phyloP scores from a whole-genome alignment of 768 basidiomycete species.

The Clitopilus passeckerianus region DNA sequence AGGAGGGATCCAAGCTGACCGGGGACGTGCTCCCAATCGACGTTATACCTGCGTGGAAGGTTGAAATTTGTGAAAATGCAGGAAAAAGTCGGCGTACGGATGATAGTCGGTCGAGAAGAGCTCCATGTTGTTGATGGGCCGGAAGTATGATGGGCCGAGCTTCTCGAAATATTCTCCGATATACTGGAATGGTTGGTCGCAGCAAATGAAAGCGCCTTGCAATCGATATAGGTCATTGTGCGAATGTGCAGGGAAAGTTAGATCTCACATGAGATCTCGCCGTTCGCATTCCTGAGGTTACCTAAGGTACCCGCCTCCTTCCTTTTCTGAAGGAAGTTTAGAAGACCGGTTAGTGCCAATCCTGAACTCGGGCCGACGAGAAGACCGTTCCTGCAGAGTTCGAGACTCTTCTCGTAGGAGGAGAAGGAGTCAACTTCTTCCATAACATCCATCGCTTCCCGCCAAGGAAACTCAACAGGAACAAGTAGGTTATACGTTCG shows the following conservation, averaged over 20 bases:
- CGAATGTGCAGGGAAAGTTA: background rate
- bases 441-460: slow-evolving; percentile 15
- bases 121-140: slow-evolving; percentile 12
- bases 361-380: slow-evolving; percentile 18
- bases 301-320: slow-evolving; percentile 11
- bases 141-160: slow-evolving; percentile 16
- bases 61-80: background rate
- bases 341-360: slow-evolving; percentile 14
- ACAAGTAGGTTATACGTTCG: slow-evolving; percentile 11
- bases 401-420: slow-evolving; percentile 16
- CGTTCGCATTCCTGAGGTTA: slow-evolving; percentile 10
- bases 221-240: background rate
- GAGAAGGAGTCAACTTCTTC: slow-evolving; percentile 15
- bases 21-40: slow-evolving; percentile 17
- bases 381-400: slow-evolving; percentile 16
- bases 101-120: slow-evolving; percentile 17
- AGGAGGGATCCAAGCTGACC: slow-evolving; percentile 10
- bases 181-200: slow-evolving; percentile 20
- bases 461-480: slow-evolving; percentile 20
- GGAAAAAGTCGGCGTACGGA: slow-evolving; percentile 5
- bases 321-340: slow-evolving; percentile 16
- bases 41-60: slow-evolving; percentile 12
- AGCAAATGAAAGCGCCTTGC: slow-evolving; percentile 17
- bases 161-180: slow-evolving; percentile 16
- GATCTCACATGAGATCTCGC: slow-evolving; percentile 14